Evolutionary conservation across 2,329 filamentous ascomycete genomes (phyloP).

Genomic region (Orbilia blumenaviensis): DNA sequence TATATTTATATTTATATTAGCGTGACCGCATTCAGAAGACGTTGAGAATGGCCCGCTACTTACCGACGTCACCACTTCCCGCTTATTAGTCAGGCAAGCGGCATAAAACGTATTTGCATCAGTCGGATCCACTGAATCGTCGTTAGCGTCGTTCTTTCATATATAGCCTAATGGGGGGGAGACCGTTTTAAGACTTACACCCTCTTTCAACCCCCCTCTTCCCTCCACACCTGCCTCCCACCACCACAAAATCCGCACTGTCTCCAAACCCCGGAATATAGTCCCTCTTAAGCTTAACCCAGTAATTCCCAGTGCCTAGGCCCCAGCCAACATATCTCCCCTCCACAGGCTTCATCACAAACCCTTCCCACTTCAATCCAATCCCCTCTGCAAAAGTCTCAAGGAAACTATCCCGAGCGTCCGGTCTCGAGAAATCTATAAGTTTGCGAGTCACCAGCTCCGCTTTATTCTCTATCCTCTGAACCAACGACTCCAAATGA

Average conservation of each 20-base stretch:
- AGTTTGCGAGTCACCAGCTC: constrained; percentile 73
- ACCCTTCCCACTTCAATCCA: constrained; percentile 74
- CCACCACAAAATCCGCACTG: constrained; percentile 80
- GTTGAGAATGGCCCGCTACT: not conserved
- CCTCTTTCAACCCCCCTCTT: constrained; percentile 49
- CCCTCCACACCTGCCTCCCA: constrained; percentile 70
- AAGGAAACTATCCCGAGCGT: constrained; percentile 68
- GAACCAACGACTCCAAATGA: constrained; percentile 69
- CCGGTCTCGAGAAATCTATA: constrained; percentile 70
- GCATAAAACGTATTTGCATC: constrained; percentile 69
- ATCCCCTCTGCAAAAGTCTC: constrained; percentile 75
- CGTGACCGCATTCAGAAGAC: not conserved
- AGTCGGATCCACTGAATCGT: constrained; percentile 72
- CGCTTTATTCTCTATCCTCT: constrained; percentile 69
- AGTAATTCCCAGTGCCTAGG: constrained; percentile 59
- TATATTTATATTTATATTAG: constrained; percentile 6
- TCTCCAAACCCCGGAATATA: constrained; percentile 82
- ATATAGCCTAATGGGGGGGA: constrained; percentile 5
- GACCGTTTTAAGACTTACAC: constrained; percentile 19
- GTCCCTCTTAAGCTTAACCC: constrained; percentile 88
- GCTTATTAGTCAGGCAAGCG: constrained; percentile 77
- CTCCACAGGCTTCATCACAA: constrained; percentile 79
- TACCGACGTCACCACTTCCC: constrained; percentile 62
- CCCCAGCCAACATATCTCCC: constrained; percentile 76
- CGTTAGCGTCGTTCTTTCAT: not conserved